These are phyloP conservation scores for Ustanciosporium gigantosporum DNA, from an alignment of 1,284 basidiomycete species.

Conservation along the genomic window DNA sequence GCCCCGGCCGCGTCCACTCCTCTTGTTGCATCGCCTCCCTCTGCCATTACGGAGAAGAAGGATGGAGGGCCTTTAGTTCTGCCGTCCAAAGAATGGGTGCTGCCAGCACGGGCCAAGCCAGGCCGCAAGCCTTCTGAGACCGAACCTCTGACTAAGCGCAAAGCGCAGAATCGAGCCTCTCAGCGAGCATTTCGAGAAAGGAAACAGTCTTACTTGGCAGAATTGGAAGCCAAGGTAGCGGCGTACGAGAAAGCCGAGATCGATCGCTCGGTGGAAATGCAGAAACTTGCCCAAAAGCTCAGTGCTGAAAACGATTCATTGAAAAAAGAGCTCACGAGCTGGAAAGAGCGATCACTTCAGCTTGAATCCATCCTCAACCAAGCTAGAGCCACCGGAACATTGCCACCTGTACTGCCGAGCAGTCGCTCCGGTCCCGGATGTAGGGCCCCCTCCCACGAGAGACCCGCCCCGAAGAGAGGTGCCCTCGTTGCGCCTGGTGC, in stretches of 20 bases:
- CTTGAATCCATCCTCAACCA: slow-evolving; percentile 21
- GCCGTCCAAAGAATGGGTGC: slow-evolving; percentile 57
- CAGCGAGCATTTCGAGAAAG: slow-evolving; percentile 55
- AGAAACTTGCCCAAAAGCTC: slow-evolving; percentile 49
- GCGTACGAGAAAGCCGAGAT: slow-evolving; percentile 53
- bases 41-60: slow-evolving; percentile 8
- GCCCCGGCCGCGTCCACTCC: not conserved
- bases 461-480: slow-evolving; percentile 14
- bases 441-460: slow-evolving; percentile 39
- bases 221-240: slow-evolving; percentile 52
- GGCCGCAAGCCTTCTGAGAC: slow-evolving; percentile 58
- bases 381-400: slow-evolving; percentile 8
- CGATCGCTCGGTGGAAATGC: slow-evolving; percentile 53
- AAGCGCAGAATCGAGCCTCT: slow-evolving; percentile 55
- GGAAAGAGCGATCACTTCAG: slow-evolving; percentile 30
- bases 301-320: slow-evolving; percentile 44
- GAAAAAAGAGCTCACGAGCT: slow-evolving; percentile 24
- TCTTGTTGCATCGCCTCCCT: not conserved
- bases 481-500: slow-evolving; percentile 10
- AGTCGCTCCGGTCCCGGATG: slow-evolving; percentile 28
- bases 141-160: slow-evolving; percentile 58
- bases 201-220: slow-evolving; percentile 48
- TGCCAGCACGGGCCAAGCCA: slow-evolving; percentile 57
- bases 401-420: slow-evolving; percentile 10
- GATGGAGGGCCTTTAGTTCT: slow-evolving; percentile 37